Conservation (phyloP, 2,329 filamentous ascomycete genomes). For the Aspergillus fijiensis region DNA sequence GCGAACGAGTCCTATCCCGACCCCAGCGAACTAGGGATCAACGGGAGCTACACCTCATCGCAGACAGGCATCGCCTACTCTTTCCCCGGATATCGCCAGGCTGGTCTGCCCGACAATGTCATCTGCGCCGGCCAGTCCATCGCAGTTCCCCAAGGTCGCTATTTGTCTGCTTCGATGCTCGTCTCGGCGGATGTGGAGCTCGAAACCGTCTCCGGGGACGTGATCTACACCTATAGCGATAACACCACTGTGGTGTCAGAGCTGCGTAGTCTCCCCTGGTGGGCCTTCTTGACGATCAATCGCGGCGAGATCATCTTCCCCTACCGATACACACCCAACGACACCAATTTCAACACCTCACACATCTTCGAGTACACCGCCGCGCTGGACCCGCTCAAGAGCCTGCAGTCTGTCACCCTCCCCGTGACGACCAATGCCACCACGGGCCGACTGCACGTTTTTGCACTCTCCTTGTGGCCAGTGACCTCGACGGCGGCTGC, state of each 20-base stretch:
- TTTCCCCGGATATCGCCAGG: background rate
- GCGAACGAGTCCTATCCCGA: background rate
- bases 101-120: background rate
- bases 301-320: constrained; percentile 5
- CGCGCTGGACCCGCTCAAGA: background rate
- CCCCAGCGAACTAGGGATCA: background rate
- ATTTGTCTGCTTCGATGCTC: background rate
- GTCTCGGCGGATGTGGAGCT: background rate
- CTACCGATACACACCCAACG: background rate
- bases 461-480: background rate
- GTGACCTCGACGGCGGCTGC: background rate
- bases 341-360: constrained; percentile 5
- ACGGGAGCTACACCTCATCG: background rate
- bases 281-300: constrained; percentile 5
- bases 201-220: constrained; percentile 1
- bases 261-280: constrained; percentile 1
- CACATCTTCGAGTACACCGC: constrained; percentile 6
- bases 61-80: background rate
- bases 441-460: background rate
- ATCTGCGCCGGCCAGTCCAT: constrained; percentile 3
- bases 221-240: constrained; percentile 1
- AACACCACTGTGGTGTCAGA: background rate
- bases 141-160: background rate
- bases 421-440: background rate
- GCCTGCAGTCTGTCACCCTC: background rate